phyloP scores from a whole-genome alignment of 1,284 basidiomycete species.

The Ceratobasidium sp. region DNA sequence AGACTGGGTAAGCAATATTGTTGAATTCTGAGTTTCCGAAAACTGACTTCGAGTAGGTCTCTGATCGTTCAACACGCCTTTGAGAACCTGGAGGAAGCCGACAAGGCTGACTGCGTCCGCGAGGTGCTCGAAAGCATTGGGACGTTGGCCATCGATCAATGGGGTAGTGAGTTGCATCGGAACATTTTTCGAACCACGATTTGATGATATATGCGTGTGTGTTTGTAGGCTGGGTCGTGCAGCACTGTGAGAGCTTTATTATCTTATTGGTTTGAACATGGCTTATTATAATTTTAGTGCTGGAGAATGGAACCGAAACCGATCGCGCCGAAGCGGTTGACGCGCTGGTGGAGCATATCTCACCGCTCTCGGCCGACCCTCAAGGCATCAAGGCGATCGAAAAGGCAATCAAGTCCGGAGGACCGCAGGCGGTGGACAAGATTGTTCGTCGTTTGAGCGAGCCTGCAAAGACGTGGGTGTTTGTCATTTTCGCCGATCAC shows the following conservation, averaged over 20 bases:
- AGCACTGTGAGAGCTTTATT: slow-evolving; percentile 71
- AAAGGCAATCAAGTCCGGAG: slow-evolving; percentile 85
- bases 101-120: slow-evolving; percentile 82
- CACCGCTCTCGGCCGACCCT: slow-evolving; percentile 81
- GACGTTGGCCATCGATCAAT: slow-evolving; percentile 86
- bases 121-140: slow-evolving; percentile 74
- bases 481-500: background rate
- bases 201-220: slow-evolving; percentile 63
- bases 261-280: slow-evolving; percentile 12
- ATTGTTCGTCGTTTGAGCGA: slow-evolving; percentile 84
- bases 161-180: slow-evolving; percentile 63
- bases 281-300: slow-evolving; percentile 61
- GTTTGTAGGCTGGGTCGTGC: slow-evolving; percentile 65
- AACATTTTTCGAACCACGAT: background rate
- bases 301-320: slow-evolving; percentile 80
- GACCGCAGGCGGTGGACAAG: slow-evolving; percentile 71
- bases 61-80: slow-evolving; percentile 74
- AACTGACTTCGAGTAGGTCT: slow-evolving; percentile 23
- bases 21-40: background rate
- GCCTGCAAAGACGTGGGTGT: slow-evolving; percentile 76
- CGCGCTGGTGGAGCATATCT: slow-evolving; percentile 75
- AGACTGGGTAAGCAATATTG: slow-evolving; percentile 72
- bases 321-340: slow-evolving; percentile 79
- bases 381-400: slow-evolving; percentile 85
- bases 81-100: slow-evolving; percentile 83